A percentile compares a stretch with the other conserved stretches of the same genome.
Conservation (phyloP, 352 stramenopile species). For the Phytophthora melonis region DNA sequence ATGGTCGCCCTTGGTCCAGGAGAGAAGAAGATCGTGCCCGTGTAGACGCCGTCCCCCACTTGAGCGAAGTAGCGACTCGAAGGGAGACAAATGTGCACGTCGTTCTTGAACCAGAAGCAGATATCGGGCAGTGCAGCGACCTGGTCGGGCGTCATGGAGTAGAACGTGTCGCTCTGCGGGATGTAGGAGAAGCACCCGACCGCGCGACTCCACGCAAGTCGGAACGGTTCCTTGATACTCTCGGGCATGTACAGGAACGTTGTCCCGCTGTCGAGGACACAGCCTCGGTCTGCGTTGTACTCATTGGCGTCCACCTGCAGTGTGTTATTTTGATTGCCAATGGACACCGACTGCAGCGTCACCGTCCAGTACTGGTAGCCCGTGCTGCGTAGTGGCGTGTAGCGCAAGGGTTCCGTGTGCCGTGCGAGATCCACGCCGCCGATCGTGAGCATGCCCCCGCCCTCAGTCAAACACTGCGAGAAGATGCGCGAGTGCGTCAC, state of each 20-base stretch:
- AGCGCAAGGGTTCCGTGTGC: constrained; percentile 85
- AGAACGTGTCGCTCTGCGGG: constrained; percentile 58
- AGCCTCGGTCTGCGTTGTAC: constrained; percentile 73
- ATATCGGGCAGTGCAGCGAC: constrained; percentile 57
- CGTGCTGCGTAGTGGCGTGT: constrained; percentile 80
- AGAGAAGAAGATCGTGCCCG: constrained; percentile 76
- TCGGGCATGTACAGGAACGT: constrained; percentile 82
- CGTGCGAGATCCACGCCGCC: constrained; percentile 86
- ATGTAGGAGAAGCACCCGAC: constrained; percentile 49
- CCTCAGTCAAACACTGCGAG: constrained; percentile 92
- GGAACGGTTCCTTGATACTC: constrained; percentile 47
- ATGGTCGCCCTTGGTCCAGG: constrained; percentile 74
- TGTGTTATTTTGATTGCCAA: constrained; percentile 44
- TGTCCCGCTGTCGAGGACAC: constrained; percentile 83
- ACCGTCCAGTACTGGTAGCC: constrained; percentile 88
- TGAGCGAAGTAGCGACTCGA: constrained; percentile 61
- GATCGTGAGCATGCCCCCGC: constrained; percentile 93
- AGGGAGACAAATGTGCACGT: constrained; percentile 61
- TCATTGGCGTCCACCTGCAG: constrained; percentile 50
- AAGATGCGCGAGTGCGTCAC: constrained; percentile 92
- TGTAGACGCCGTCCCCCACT: constrained; percentile 50
- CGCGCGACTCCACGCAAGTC: constrained; percentile 55
- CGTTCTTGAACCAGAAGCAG: constrained; percentile 78
- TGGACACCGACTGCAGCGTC: constrained; percentile 55
- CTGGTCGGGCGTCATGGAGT: constrained; percentile 41